These are phyloP conservation scores for Sindora glabra DNA, from an alignment of 306 rosid species.

Conservation along the genomic window DNA sequence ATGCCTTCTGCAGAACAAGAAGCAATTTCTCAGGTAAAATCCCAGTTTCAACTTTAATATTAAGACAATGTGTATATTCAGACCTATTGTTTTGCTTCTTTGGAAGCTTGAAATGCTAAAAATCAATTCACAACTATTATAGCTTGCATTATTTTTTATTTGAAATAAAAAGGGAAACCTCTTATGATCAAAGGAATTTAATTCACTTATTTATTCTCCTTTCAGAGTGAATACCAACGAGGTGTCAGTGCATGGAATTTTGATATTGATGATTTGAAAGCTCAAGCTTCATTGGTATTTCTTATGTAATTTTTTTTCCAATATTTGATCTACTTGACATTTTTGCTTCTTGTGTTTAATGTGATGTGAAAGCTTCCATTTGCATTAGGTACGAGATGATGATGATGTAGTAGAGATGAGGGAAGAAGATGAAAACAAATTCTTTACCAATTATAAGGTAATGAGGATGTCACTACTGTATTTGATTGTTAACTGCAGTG, in stretches of 20 bases:
- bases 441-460: conserved; percentile 26
- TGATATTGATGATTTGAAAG: conserved; percentile 86
- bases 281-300: conserved; percentile 91
- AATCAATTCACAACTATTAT: neutral
- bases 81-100: neutral
- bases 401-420: conserved; percentile 59
- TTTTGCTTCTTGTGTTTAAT: conserved; percentile 6
- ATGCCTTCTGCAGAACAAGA: conserved; percentile 99
- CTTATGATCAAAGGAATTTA: conserved; percentile 13
- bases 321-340: neutral
- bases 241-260: conserved; percentile 99
- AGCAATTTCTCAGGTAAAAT: conserved; percentile 79
- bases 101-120: no score
- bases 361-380: conserved; percentile 9
- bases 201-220: conserved; percentile 6
- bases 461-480: neutral
- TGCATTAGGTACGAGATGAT: conserved; percentile 56
- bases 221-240: conserved; percentile 94
- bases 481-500: neutral
- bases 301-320: neutral
- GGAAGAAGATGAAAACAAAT: conserved; percentile 59
- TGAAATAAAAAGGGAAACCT: no score
- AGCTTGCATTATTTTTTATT: no score
- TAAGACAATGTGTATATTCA: neutral
- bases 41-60: no score